Evolutionary conservation across 257 asterid species (phyloP), one percentile per base, ranked within the genome.

Genomic region (Oldenlandia corymbosa): DNA sequence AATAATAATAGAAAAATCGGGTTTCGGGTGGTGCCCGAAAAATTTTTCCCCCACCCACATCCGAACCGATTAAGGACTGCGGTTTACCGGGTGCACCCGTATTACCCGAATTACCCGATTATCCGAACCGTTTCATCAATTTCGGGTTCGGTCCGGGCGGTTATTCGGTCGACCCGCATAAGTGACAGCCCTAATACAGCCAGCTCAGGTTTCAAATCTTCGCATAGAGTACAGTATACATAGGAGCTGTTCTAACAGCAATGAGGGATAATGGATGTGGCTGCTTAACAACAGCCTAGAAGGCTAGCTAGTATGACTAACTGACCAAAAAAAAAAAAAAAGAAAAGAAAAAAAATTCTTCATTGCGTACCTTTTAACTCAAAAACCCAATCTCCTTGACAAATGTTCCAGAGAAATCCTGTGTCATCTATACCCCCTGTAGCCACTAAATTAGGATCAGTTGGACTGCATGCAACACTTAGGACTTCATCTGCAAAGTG

Each of bases 351-450:
- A 3, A 18, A 16, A 0, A 14, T 59, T 34, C 39, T 3, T 50
- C 48, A 21, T 34, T 27, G 58, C 5, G 58, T 71, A 86, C 98
- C 98, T 80, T 80, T 79, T 78, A 86, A 77, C 79, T 85, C 93
- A 71, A 76, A 79, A 75, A 84, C 84, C 87, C 85, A 81, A 70
- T 84, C 94, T 47, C 97, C 94, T 62, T 69, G 86, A 61, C 73
- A 71, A 66, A 86, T 85, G 68, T 54, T 82, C 98, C 98, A 91
- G 34, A 88, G 39, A 60, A 86, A 91, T 47, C 89, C 98, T 79
- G 69, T 88, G 77, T 91, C 94, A 76, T 91, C 98, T 62, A 92
- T 94, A 67, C 95, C 98, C 41, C 98, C 96, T 45, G 94, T 91
- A 68, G 92, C 96, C 65, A 91, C 98, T 67, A 88, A 71, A 11